Base-by-base conservation (phyloP, 352 stramenopile species). In the Pythium brachiatum region DNA sequence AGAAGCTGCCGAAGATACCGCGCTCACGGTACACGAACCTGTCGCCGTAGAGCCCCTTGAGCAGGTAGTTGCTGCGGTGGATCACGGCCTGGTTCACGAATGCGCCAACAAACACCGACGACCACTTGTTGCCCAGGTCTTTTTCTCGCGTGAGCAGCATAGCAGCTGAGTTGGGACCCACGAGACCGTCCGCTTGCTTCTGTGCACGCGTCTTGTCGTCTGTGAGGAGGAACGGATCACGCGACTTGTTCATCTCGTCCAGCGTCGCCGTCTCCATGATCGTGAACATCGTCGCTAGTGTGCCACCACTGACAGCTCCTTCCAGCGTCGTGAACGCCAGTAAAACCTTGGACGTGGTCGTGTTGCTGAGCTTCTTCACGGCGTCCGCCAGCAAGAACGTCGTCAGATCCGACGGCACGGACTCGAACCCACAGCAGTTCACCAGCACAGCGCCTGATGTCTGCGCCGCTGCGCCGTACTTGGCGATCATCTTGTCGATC, bases 351-450 rank as follows among this genome's bases (percentile, higher is more conserved):
- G 71, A 69, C 21, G 74, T 78, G 20, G 48, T 32, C 34, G 64
- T 77, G 16, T 84, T 73, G 27, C 66, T 64, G 8, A 84, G 78
- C 50, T 85, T 63, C 39, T 73, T 70, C 39, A 97, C 81, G 25
- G 71, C 66, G 50, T 97, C 76, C 18, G 78, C 66, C 18, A 96
- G 38, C n/a, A 92, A 66, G 48, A 89, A 79, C 52, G 81, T 81
- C 47, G 83, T 86, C 7, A 97, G 59, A 69, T 97, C 88, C 63
- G 85, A 95, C 15, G 91, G 89, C 57, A 97, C 85, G 23, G 74
- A 94, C 73, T 98, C 92, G 67, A 94, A 89, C 32, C 90, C 90
- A 62, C 88, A 96, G 58, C 93, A 91, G 57, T 89, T 83, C 25
- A 98, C 79, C 25, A 98, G 75, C 34, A 87, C 75, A 1, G 90